Base-by-base conservation (phyloP, 1,284 basidiomycete genomes). In the Cutaneotrichosporon arboriforme region DNA sequence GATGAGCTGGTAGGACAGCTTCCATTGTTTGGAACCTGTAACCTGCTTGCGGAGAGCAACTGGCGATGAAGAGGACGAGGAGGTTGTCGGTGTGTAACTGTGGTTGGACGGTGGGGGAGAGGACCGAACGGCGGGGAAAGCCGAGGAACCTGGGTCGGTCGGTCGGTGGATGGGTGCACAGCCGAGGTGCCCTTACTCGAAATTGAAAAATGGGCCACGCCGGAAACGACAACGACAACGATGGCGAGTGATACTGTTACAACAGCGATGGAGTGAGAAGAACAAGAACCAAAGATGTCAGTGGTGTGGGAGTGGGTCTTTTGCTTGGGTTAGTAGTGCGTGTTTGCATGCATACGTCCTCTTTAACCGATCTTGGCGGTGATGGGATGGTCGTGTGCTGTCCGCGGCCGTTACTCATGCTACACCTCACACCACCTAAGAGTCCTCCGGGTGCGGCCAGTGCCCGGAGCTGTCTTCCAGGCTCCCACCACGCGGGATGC, bases 1-100 rank as follows among this genome's bases (percentile, higher is more conserved):
- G 49, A 77, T 77, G 15, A 80, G 82, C 63, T 76, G 78, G 84
- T 23, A 82, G 72, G 37, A 80, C 56, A 77, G 83, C 43, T 31
- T 49, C 47, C 47, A 49, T 49, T 17, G 17, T 48, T 31, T 37
- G 36, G 21, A 17, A 31, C 33, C 36, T 15, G 22, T 21, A 12
- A 45, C 26, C n/a, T 35, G 44, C 18, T 14, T 15, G 26, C 17
- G 61, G 80, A 86, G 64, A 80, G 77, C 80, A 81, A 88, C 54
- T 37, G 67, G 13, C 13, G 13, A 22, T 22, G 33, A 17, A 12
- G 45, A 31, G 15, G 26, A 8, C 8, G 35, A 22, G n/a, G 31
- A 21, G 34, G 18, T 17, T 21, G 20, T 13, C 17, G 8, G 21
- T n/a, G n/a, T n/a, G n/a, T n/a, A n/a, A n/a, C n/a, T n/a, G 26